phyloP scores from a whole-genome alignment of 1,284 basidiomycete species.

The Chalciporus sp. region DNA sequence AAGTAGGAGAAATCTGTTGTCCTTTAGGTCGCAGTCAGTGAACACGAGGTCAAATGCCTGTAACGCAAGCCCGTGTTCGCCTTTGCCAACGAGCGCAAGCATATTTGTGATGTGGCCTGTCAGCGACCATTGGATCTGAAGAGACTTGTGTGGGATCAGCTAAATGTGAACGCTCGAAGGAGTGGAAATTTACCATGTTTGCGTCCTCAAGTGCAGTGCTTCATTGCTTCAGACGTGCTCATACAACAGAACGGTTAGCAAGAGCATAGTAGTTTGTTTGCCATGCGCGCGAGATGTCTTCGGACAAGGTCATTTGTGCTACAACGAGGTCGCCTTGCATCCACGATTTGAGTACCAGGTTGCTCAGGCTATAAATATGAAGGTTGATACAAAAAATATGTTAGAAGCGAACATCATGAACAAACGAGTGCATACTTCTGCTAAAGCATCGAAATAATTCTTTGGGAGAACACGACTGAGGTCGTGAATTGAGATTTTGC shows the following conservation, averaged over 20 bases:
- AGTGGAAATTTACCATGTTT: not conserved
- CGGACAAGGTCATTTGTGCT: slow-evolving; percentile 1
- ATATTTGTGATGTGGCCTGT: slow-evolving; percentile 11
- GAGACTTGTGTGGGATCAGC: not conserved
- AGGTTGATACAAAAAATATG: not conserved
- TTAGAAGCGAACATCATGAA: not conserved
- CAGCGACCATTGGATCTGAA: not conserved
- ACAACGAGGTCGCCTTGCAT: not conserved
- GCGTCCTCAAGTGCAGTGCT: slow-evolving; percentile 5
- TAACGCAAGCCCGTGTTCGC: slow-evolving; percentile 5
- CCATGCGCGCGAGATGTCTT: not conserved
- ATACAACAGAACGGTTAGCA: not conserved
- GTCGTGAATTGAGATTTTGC: slow-evolving; percentile 1
- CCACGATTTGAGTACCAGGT: slow-evolving; percentile 2
- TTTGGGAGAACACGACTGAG: slow-evolving; percentile 5
- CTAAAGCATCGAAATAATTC: not conserved
- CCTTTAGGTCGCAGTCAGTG: not conserved
- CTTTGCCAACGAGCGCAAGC: not conserved
- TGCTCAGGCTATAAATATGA: not conserved
- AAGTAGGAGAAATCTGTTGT: slow-evolving; percentile 5
- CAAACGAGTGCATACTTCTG: not conserved
- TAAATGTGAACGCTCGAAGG: not conserved
- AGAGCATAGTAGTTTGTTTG: not conserved
- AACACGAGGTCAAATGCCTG: slow-evolving; percentile 13
- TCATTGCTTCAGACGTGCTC: not conserved